phyloP scores from a whole-genome alignment of 345 rosid species.

The Eucalyptus lansdowneana region DNA sequence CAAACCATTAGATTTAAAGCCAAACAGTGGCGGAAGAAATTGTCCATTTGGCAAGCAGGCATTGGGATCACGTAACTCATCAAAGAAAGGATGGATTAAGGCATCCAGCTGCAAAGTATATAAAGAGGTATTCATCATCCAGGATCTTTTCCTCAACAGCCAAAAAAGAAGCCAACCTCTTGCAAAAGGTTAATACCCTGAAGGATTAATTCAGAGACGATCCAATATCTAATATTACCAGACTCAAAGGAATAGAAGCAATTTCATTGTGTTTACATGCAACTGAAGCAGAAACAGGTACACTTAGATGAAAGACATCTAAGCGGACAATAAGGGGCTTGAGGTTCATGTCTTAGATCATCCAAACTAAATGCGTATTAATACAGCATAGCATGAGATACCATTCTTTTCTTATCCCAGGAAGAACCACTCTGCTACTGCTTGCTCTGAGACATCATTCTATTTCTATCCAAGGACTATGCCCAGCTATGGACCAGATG shows the following conservation, averaged over 20 bases:
- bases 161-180: neutral
- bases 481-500: neutral
- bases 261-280: neutral
- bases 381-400: neutral
- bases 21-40: constrained; percentile 79
- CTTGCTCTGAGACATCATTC: neutral
- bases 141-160: neutral
- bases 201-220: neutral
- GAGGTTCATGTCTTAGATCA: neutral
- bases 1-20: constrained; percentile 77
- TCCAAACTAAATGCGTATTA: neutral
- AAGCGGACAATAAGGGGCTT: neutral
- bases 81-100: constrained; percentile 88
- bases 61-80: constrained; percentile 77
- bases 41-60: constrained; percentile 81
- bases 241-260: neutral
- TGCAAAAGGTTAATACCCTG: neutral
- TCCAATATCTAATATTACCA: neutral
- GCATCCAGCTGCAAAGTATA: constrained; percentile 54
- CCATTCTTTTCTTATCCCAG: neutral
- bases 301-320: neutral
- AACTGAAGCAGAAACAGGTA: neutral
- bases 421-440: neutral
- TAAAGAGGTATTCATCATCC: neutral
- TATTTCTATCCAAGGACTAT: neutral